Conservation (phyloP, 257 asterid genomes). For the Jasminum sambac region DNA sequence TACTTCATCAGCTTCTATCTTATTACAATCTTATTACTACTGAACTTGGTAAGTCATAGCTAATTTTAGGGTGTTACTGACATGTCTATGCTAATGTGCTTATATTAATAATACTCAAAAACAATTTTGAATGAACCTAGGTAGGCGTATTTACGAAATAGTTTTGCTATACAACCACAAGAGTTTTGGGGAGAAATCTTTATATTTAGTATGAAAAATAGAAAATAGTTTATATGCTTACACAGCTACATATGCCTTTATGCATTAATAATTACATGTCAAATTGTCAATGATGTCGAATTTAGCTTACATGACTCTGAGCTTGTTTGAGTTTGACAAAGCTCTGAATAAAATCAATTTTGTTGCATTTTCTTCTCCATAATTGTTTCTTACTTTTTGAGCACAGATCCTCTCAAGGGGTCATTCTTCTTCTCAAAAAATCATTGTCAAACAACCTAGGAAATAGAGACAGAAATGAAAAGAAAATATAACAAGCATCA, state of each 20-base stretch:
- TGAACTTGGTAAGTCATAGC: constrained; percentile 72
- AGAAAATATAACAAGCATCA: not conserved
- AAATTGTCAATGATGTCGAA: not conserved
- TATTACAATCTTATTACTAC: constrained; percentile 71
- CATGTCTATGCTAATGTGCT: not conserved
- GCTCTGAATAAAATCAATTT: too few species aligned
- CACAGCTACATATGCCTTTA: not conserved
- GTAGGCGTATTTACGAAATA: not conserved
- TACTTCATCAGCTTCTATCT: constrained; percentile 98
- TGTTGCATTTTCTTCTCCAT: too few species aligned
- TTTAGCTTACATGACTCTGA: not conserved
- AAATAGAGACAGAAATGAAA: not conserved
- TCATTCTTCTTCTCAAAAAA: too few species aligned
- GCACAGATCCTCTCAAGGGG: too few species aligned
- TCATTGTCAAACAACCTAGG: not conserved
- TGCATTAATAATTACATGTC: not conserved
- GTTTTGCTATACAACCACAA: not conserved
- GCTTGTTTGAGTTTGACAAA: too few species aligned
- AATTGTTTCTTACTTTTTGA: too few species aligned
- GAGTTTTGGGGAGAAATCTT: not conserved
- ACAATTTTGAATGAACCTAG: not conserved
- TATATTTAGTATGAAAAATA: not conserved
- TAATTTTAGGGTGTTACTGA: not conserved
- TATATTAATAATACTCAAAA: not conserved
- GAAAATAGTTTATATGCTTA: not conserved